A percentile compares a stretch with the other conserved stretches of the same genome.
phyloP scores from a whole-genome alignment of 2,329 filamentous ascomycete species.

The Pyricularia sp. region DNA sequence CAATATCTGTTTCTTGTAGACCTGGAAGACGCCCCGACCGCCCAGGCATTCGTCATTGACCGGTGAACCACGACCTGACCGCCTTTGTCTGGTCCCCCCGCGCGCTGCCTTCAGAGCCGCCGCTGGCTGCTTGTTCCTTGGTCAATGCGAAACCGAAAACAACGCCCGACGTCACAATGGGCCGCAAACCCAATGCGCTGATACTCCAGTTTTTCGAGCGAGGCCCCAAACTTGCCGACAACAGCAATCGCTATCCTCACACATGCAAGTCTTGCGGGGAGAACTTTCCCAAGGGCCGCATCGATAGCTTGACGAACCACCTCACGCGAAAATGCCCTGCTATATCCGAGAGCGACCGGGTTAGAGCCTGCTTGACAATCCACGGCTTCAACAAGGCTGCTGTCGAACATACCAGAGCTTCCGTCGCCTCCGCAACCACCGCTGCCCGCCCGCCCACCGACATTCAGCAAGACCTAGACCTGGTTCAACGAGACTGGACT shows the following conservation, averaged over 20 bases:
- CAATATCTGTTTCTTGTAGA: neutral
- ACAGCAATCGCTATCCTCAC: slow-evolving; percentile 85
- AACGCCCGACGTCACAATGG: slow-evolving; percentile 45
- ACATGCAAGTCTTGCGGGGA: slow-evolving; percentile 84
- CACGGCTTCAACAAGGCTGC: slow-evolving; percentile 54
- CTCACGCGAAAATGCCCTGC: slow-evolving; percentile 81
- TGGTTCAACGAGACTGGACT: slow-evolving; percentile 54
- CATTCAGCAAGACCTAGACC: slow-evolving; percentile 19
- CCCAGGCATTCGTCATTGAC: neutral
- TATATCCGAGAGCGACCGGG: slow-evolving; percentile 63
- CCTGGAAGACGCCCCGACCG: neutral
- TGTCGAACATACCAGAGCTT: slow-evolving; percentile 17
- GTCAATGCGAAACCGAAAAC: neutral
- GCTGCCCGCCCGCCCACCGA: slow-evolving; percentile 12
- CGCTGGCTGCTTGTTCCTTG: neutral
- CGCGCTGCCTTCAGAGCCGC: neutral
- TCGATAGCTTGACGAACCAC: slow-evolving; percentile 73
- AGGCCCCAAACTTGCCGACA: slow-evolving; percentile 77
- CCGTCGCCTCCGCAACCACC: slow-evolving; percentile 6
- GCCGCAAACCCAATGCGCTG: slow-evolving; percentile 72
- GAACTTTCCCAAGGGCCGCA: slow-evolving; percentile 81
- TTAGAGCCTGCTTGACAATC: slow-evolving; percentile 64
- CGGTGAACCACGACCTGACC: neutral
- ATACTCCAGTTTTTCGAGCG: slow-evolving; percentile 85
- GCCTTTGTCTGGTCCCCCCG: neutral